Conservation (phyloP, 345 rosid species). For the Reutealis trisperma region DNA sequence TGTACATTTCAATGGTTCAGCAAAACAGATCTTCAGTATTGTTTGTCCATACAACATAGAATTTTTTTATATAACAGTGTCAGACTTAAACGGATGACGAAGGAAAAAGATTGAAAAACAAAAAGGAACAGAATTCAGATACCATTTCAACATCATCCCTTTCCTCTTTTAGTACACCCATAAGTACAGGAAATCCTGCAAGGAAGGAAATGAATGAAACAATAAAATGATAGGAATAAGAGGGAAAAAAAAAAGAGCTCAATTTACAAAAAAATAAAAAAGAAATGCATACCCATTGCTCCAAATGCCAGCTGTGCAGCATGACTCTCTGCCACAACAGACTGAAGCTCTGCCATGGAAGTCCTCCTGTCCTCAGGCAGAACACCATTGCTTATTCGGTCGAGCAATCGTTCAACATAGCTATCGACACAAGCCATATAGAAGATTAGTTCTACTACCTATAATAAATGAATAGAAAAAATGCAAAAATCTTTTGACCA, state of each 20-base stretch:
- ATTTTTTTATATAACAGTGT: background rate
- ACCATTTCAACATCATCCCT: constrained; percentile 95
- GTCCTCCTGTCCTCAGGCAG: constrained; percentile 89
- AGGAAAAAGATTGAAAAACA: background rate
- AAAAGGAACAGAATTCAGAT: constrained; percentile 15
- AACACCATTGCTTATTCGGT: constrained; percentile 82
- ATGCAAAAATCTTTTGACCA: background rate
- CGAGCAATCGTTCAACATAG: constrained; percentile 86
- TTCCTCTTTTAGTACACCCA: constrained; percentile 83
- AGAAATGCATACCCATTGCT: constrained; percentile 61
- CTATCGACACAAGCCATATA: constrained; percentile 34
- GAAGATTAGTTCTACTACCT: constrained; percentile 4
- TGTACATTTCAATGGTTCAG: background rate
- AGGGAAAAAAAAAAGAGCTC: background rate
- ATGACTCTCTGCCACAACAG: constrained; percentile 83
- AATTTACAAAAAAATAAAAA: constrained; percentile 8
- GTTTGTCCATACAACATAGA: no score
- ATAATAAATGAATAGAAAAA: background rate
- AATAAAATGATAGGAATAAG: constrained; percentile 8
- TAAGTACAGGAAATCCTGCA: constrained; percentile 92
- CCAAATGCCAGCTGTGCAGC: constrained; percentile 91
- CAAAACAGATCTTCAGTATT: background rate
- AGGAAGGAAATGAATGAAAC: constrained; percentile 9
- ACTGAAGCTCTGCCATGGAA: constrained; percentile 87
- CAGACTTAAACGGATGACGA: background rate